phyloP scores from a whole-genome alignment of 2,329 filamentous ascomycete genomes.

The Colletotrichum trifolii region DNA sequence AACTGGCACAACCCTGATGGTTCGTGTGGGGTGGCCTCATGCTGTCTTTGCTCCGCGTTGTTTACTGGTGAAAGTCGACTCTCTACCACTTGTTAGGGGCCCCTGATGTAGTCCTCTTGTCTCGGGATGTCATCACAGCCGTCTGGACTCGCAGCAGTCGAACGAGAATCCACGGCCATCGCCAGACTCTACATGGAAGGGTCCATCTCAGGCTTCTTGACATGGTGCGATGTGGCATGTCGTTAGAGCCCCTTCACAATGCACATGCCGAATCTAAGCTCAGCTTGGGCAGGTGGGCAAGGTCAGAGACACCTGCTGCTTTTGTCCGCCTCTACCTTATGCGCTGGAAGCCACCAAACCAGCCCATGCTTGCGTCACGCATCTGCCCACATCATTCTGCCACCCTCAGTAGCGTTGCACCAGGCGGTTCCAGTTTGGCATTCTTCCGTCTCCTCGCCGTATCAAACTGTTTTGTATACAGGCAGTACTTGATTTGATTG shows the following conservation, averaged over 20 bases:
- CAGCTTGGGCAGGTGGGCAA: too few relatives aligned
- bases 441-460: not conserved
- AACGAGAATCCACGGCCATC: not conserved
- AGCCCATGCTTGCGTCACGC: constrained; percentile 32
- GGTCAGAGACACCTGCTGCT: too few relatives aligned
- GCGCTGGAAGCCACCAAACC: not conserved
- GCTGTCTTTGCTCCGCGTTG: not conserved
- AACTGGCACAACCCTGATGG: constrained; percentile 17
- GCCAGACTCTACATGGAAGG: not conserved
- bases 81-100: not conserved
- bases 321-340: not conserved
- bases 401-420: constrained; percentile 23
- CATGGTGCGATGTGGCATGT: constrained; percentile 2
- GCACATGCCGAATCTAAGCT: too few relatives aligned
- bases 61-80: not conserved
- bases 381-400: constrained; percentile 26
- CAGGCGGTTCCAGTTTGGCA: constrained; percentile 16
- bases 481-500: too few relatives aligned
- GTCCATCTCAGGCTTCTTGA: not conserved
- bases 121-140: not conserved
- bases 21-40: constrained; percentile 24
- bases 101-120: not conserved
- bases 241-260: not conserved
- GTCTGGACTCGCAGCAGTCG: not conserved
- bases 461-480: too few relatives aligned